Conservation (phyloP, 768 basidiomycete genomes). For the Russula sp. region DNA sequence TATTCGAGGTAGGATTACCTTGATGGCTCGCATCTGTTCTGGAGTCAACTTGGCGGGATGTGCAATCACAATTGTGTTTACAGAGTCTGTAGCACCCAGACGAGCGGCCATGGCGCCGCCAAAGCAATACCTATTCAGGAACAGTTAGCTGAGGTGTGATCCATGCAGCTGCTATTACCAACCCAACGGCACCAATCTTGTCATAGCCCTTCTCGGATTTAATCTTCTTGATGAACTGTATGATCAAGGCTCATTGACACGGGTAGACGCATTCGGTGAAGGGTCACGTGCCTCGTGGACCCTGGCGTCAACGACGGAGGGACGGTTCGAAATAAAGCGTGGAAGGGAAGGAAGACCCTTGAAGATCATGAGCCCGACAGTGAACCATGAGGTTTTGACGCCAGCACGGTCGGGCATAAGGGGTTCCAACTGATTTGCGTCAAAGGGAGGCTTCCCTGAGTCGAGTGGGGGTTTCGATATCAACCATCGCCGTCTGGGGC, state of each 20-base stretch:
- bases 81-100: conserved; percentile 27
- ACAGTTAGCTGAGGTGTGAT: neutral
- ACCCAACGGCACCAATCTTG: conserved; percentile 40
- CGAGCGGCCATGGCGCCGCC: conserved; percentile 30
- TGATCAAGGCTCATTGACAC: neutral
- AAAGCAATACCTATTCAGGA: conserved; percentile 31
- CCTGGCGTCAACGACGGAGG: conserved; percentile 27
- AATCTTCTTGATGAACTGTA: conserved; percentile 33
- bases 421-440: conserved; percentile 26
- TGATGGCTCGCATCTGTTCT: conserved; percentile 33
- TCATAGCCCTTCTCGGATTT: conserved; percentile 34
- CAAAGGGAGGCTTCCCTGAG: conserved; percentile 28
- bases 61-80: conserved; percentile 35
- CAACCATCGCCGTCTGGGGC: neutral
- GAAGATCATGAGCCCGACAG: conserved; percentile 21
- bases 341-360: conserved; percentile 23
- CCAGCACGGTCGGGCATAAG: conserved; percentile 29
- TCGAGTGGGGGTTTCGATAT: neutral
- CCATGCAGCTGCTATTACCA: conserved; percentile 8
- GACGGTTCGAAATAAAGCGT: conserved; percentile 23
- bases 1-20: conserved; percentile 18
- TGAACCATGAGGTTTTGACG: conserved; percentile 17
- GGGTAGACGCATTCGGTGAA: neutral
- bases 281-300: conserved; percentile 22
- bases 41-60: conserved; percentile 33